phyloP scores from a whole-genome alignment of 768 basidiomycete species.

The Pleurotus sapidus region DNA sequence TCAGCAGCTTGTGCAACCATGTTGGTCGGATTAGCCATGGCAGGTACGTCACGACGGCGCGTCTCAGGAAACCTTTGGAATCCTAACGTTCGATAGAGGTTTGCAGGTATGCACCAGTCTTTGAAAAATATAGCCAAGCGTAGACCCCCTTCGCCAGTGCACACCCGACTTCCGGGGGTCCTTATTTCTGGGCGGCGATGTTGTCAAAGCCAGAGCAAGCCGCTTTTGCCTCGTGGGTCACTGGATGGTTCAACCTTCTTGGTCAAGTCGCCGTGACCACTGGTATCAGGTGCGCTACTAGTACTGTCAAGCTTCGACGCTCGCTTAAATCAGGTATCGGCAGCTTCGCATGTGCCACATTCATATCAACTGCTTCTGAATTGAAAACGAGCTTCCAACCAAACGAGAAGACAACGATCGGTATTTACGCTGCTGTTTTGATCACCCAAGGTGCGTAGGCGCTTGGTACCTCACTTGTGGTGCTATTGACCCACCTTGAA shows the following conservation, averaged over 20 bases:
- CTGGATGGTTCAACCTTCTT: slow-evolving; percentile 73
- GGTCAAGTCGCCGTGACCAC: slow-evolving; percentile 79
- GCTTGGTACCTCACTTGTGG: background rate
- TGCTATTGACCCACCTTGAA: background rate
- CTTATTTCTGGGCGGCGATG: slow-evolving; percentile 84
- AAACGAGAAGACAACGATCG: slow-evolving; percentile 58
- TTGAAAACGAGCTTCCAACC: slow-evolving; percentile 59
- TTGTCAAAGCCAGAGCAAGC: slow-evolving; percentile 55
- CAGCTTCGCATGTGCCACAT: slow-evolving; percentile 65
- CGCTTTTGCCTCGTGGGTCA: slow-evolving; percentile 70
- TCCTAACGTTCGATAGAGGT: slow-evolving; percentile 29
- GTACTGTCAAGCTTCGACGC: slow-evolving; percentile 1
- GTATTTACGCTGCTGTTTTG: slow-evolving; percentile 68
- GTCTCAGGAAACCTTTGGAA: no score
- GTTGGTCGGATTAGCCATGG: slow-evolving; percentile 74
- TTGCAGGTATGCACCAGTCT: slow-evolving; percentile 34
- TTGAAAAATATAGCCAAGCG: background rate
- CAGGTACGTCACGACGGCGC: slow-evolving; percentile 45
- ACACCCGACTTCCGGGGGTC: slow-evolving; percentile 70
- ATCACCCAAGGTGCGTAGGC: slow-evolving; percentile 52
- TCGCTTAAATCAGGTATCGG: background rate
- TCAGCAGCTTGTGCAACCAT: slow-evolving; percentile 60
- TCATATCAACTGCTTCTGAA: slow-evolving; percentile 62
- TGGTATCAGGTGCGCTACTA: slow-evolving; percentile 49
- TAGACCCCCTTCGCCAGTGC: slow-evolving; percentile 35